phyloP scores from a whole-genome alignment of 371 early-diverging fungal genomes.

The Mucor sp. region DNA sequence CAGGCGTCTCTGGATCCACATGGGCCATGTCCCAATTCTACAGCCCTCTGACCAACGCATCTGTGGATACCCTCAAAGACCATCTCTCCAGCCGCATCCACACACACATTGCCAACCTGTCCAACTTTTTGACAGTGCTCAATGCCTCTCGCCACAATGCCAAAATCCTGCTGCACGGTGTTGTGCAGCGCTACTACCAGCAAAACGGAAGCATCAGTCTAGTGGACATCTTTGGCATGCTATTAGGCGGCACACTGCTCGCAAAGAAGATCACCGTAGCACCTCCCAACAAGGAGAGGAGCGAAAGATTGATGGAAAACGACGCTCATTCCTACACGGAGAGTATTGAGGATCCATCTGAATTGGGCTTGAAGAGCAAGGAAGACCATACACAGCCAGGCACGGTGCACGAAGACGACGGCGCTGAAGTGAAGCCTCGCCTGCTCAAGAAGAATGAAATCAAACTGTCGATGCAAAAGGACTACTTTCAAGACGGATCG shows the following conservation, averaged over 20 bases:
- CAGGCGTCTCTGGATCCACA: conserved; percentile 62
- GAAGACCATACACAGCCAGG: background rate
- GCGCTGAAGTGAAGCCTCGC: conserved; percentile 21
- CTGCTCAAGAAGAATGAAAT: conserved; percentile 27
- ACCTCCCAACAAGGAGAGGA: conserved; percentile 18
- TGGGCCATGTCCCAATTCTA: conserved; percentile 55
- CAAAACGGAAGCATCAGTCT: conserved; percentile 52
- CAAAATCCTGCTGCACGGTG: conserved; percentile 51
- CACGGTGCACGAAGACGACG: conserved; percentile 25
- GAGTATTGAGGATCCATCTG: conserved; percentile 30
- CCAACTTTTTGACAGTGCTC: conserved; percentile 38
- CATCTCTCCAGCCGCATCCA: conserved; percentile 43
- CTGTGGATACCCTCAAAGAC: conserved; percentile 23
- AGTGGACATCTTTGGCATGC: conserved; percentile 71
- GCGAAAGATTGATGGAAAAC: conserved; percentile 52
- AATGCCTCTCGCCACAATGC: conserved; percentile 42
- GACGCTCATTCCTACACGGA: conserved; percentile 66
- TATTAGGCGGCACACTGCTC: conserved; percentile 61
- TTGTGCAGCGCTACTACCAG: conserved; percentile 55
- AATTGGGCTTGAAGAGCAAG: background rate
- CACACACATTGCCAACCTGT: conserved; percentile 46
- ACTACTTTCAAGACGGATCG: conserved; percentile 63
- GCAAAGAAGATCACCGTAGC: conserved; percentile 30
- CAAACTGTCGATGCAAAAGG: conserved; percentile 40
- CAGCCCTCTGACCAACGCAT: conserved; percentile 29